Base-by-base conservation (phyloP, 2,329 filamentous ascomycete species). In the Daldinia eschscholtzii region DNA sequence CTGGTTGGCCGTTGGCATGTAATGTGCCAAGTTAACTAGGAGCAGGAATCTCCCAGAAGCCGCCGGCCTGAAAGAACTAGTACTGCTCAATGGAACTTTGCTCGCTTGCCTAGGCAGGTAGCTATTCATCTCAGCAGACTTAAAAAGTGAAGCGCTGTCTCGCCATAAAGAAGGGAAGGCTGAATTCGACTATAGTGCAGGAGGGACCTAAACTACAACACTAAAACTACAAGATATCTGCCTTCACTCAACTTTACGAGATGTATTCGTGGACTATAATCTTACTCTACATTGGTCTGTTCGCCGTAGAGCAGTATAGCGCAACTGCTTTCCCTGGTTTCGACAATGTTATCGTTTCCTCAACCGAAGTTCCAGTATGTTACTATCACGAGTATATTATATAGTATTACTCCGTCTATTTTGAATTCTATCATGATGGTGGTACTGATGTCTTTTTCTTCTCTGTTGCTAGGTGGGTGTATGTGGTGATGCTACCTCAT, bases 401-500 rank as follows among this genome's bases (percentile, higher is more conserved):
- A 20, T 46, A 13, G 6, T 13, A 9, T 10, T 46, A 6, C 18
- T 42, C n/a, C 4, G 20, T 44, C 10, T 3, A 20, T 20, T 46
- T 13, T 6, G 9, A 46, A 46, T 4, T 23, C 18, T 23, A 1
- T 20, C 10, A 13, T 2, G 7, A 46, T 26, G 1, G 18, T 44
- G 53, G 23, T 1, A 57, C 28, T 55, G 33, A 46, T 26, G 15
- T 33, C 44, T 18, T 33, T 33, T 18, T 33, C 9, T 7, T 12
- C 15, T 57, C 13, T 57, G 35, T 23, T 28, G 26, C 26, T 37
- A 68, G 65, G n/a, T 57, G 23, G 57, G 30, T 13, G 46, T 68
- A 39, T 68, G 65, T n/a, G 65, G 65, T n/a, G 44, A 64, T 12
- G n/a, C 50, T n/a, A 65, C 37, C 41, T 73, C 72, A 18, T 73